Evolutionary conservation across 352 stramenopile genomes (phyloP).

Genomic region (Phytophthora sp.): DNA sequence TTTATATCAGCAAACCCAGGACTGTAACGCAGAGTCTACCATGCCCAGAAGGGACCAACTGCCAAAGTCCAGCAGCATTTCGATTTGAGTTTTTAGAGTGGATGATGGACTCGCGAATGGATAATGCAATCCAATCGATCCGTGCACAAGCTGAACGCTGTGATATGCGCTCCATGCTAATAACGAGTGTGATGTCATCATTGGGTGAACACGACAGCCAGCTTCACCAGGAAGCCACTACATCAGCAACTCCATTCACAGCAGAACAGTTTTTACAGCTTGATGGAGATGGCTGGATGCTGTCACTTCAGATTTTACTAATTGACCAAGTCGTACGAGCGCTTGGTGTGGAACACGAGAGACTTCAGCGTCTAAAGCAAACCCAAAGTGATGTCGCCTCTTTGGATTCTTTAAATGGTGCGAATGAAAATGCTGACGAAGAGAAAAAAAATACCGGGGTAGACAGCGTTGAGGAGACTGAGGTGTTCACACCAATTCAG

Average conservation of each 20-base stretch:
- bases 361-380: constrained; percentile 38
- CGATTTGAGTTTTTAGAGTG: constrained; percentile 88
- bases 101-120: constrained; percentile 71
- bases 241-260: constrained; percentile 11
- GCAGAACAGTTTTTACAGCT: constrained; percentile 73
- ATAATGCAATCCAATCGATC: constrained; percentile 75
- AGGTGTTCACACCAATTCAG: constrained; percentile 13
- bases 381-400: constrained; percentile 22
- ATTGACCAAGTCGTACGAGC: constrained; percentile 80
- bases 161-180: constrained; percentile 76
- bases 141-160: constrained; percentile 67
- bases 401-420: not conserved
- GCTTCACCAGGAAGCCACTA: not conserved
- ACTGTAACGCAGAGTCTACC: constrained; percentile 72
- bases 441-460: constrained; percentile 14
- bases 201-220: constrained; percentile 44
- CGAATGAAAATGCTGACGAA: not conserved
- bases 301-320: constrained; percentile 83
- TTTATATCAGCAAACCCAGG: constrained; percentile 79
- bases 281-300: constrained; percentile 68
- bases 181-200: constrained; percentile 52
- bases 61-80: constrained; percentile 65
- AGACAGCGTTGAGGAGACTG: not conserved
- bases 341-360: constrained; percentile 62
- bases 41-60: constrained; percentile 77